These are phyloP conservation scores for Vitis labrusca DNA, from an alignment of 164 flowering plant species.

Conservation along the genomic window DNA sequence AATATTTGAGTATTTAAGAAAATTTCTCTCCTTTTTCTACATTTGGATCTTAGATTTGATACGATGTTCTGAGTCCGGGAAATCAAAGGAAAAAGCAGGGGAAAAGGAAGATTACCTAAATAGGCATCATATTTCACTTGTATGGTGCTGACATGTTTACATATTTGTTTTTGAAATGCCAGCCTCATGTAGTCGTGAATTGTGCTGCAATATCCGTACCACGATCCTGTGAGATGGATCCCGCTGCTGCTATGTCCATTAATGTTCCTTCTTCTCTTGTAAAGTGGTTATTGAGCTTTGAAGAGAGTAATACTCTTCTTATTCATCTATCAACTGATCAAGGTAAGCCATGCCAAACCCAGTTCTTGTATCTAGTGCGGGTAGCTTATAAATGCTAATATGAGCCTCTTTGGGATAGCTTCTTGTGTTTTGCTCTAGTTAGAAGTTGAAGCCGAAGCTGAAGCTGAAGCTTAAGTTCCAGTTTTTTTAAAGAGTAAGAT, in stretches of 20 bases:
- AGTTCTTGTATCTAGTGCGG: not conserved
- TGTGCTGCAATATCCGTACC: slow-evolving; percentile 95
- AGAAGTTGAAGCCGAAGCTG: too few relatives aligned
- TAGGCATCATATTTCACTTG: not conserved
- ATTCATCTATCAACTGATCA: slow-evolving; percentile 96
- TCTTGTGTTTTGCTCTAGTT: too few relatives aligned
- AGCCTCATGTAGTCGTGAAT: slow-evolving; percentile 88
- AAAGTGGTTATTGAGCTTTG: slow-evolving; percentile 71
- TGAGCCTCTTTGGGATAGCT: too few relatives aligned
- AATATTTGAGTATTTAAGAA: too few relatives aligned
- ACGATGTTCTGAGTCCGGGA: too few relatives aligned
- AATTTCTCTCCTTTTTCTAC: too few relatives aligned
- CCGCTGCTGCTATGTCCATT: slow-evolving; percentile 64
- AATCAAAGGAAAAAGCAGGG: too few relatives aligned
- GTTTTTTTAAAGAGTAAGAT: too few relatives aligned
- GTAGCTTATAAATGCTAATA: not conserved
- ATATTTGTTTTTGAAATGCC: slow-evolving; percentile 17
- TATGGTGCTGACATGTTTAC: slow-evolving; percentile 3
- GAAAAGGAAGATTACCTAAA: too few relatives aligned
- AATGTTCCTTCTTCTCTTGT: slow-evolving; percentile 84
- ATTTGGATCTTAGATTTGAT: too few relatives aligned
- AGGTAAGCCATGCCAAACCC: slow-evolving; percentile 36
- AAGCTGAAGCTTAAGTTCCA: too few relatives aligned
- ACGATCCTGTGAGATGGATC: slow-evolving; percentile 78
- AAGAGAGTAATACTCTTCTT: slow-evolving; percentile 39